Base-by-base conservation (phyloP, 2,329 filamentous ascomycete species). In the Ophiostoma ips region DNA sequence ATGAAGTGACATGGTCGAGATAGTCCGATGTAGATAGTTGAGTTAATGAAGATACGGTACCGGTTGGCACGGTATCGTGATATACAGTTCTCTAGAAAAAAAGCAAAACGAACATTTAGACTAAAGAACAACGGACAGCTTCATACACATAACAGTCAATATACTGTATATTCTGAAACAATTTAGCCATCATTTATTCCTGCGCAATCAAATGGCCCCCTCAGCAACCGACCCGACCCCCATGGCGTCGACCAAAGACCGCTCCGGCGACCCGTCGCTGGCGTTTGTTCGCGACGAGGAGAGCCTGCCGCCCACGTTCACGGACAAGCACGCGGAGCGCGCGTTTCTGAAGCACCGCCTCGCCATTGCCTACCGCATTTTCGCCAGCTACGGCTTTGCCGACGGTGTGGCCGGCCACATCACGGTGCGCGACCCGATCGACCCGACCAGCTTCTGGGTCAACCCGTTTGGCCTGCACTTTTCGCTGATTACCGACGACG, bases 401-500 rank as follows among this genome's bases (percentile, higher is more conserved):
- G 77, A 81, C 59, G 78, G 79, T 52, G 77, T 80, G 64, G 67
- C 68, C 5, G 77, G 79, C 1, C 78, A 83, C 61, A 81, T 83
- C 52, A 70, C 65, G 9, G 72, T 81, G 1, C 68, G 77, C 13
- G 77, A 81, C 56, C 77, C 77, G 0, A 74, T 78, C 57, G 63
- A 71, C 52, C 61, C 65, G 0, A 65, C 76, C 54, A 68, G 67
- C 2, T 79, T 80, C 61, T 81, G 77, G 77, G 79, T 76, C 49
- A 81, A 81, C 57, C 76, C 76, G 1, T 65, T 80, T 0, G 74
- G 71, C 9, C 65, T 66, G 36, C 76, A 81, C 60, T 81, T 80
- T 57, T 75, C 68, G 4, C 60, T 75, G 52, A 68, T 81, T 51
- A 75, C 72, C 52, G 73, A 74, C 0, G 68, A 65, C 2, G 77